Conservation (phyloP, 164 flowering plant species). For the Vitis labrusca region DNA sequence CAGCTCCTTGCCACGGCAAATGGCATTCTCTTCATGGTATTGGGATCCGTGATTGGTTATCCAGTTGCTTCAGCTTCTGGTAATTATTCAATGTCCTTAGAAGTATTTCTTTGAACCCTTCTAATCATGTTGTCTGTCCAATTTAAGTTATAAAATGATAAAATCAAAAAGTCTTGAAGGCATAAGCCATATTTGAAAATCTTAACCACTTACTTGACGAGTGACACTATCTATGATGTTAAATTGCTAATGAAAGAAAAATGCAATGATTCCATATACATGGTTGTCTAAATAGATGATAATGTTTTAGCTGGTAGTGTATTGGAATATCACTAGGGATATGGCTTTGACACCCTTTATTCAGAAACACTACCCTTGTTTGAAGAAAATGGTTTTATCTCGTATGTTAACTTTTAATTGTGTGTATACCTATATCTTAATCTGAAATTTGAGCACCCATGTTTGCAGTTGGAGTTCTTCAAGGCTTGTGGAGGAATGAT, state of each 20-base stretch:
- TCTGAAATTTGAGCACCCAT: slow-evolving; percentile 4
- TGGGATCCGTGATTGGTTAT: slow-evolving; percentile 70
- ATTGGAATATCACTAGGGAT: neutral
- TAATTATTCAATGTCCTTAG: slow-evolving; percentile 22
- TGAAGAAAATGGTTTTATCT: neutral
- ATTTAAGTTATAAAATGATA: neutral
- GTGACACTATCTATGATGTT: too few relatives aligned
- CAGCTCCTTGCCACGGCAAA: slow-evolving; percentile 47
- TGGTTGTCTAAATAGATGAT: too few relatives aligned
- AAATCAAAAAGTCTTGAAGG: neutral
- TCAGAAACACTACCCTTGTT: neutral
- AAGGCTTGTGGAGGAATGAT: slow-evolving; percentile 85
- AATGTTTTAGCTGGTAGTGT: too few relatives aligned
- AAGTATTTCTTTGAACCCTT: neutral
- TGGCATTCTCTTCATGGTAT: slow-evolving; percentile 52
- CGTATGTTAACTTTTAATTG: neutral
- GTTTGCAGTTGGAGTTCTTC: slow-evolving; percentile 67
- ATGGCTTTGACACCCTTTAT: neutral
- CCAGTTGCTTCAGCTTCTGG: slow-evolving; percentile 90
- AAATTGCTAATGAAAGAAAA: too few relatives aligned
- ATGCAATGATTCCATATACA: too few relatives aligned
- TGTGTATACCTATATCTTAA: neutral
- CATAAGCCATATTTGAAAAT: neutral
- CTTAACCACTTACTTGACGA: neutral
- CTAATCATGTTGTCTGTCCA: too few relatives aligned